phyloP scores from a whole-genome alignment of 2,329 filamentous ascomycete species.

The Geosmithia flava region DNA sequence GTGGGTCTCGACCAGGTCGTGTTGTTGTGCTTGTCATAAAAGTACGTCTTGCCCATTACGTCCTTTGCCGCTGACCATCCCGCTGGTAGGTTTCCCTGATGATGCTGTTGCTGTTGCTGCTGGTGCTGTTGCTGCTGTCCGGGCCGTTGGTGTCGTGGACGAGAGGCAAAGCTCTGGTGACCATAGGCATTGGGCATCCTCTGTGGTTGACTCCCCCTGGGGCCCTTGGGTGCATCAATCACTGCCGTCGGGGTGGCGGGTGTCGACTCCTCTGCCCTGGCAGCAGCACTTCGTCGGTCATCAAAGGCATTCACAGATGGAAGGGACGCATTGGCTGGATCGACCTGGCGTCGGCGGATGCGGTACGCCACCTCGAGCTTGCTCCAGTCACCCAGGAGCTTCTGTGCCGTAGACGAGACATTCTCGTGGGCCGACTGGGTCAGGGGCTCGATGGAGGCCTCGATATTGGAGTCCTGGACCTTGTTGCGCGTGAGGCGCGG shows the following conservation, averaged over 20 bases:
- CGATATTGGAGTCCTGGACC: constrained; percentile 92
- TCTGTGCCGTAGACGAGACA: constrained; percentile 58
- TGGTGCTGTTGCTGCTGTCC: constrained; percentile 26
- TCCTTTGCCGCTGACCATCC: constrained; percentile 78
- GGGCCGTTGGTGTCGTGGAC: constrained; percentile 32
- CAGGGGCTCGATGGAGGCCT: constrained; percentile 62
- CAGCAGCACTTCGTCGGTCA: constrained; percentile 40
- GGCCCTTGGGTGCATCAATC: constrained; percentile 43
- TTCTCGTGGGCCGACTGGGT: constrained; percentile 57
- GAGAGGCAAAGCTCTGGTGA: constrained; percentile 11
- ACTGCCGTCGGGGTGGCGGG: constrained; percentile 30
- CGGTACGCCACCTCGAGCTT: constrained; percentile 84
- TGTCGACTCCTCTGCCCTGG: constrained; percentile 25
- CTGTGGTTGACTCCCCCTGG: constrained; percentile 46
- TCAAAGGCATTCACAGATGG: constrained; percentile 30
- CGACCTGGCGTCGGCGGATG: constrained; percentile 81
- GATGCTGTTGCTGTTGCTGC: constrained; percentile 24
- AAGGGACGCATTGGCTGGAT: constrained; percentile 34
- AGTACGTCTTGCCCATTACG: constrained; percentile 63
- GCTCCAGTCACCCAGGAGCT: constrained; percentile 73
- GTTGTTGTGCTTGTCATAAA: constrained; percentile 65
- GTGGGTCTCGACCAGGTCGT: constrained; percentile 77
- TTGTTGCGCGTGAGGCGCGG: constrained; percentile 93
- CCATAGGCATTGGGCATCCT: constrained; percentile 28
- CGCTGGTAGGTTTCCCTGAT: constrained; percentile 39